These are phyloP conservation scores for Coemansia reversa DNA, from an alignment of 192 early-diverging fungal genomes.

Conservation along the genomic window DNA sequence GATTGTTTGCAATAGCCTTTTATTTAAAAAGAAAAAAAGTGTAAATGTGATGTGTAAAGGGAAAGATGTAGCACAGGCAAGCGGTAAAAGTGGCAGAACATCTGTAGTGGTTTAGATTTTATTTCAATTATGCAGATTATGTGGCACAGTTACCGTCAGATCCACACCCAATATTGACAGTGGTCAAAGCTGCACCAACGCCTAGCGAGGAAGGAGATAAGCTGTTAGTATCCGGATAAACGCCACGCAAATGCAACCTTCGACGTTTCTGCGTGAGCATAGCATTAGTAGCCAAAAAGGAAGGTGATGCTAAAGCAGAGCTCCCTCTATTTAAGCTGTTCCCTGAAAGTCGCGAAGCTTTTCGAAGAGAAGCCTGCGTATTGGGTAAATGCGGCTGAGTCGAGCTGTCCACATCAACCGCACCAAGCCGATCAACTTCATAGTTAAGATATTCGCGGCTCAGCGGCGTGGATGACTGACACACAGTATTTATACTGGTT, in stretches of 20 bases:
- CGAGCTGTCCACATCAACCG: neutral
- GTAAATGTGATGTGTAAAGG: neutral
- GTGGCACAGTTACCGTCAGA: neutral
- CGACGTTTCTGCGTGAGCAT: neutral
- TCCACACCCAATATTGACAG: neutral
- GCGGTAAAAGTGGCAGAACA: neutral
- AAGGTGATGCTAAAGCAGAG: neutral
- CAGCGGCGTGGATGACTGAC: constrained; percentile 10
- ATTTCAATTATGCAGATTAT: neutral
- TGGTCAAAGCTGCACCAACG: neutral
- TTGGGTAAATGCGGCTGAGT: too few species aligned
- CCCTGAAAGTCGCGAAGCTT: neutral
- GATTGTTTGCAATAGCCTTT: neutral
- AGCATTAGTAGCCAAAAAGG: neutral
- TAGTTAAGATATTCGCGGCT: constrained; percentile 3
- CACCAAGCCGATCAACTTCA: constrained; percentile 2
- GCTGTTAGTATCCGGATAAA: neutral
- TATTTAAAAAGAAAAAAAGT: neutral
- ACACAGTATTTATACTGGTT: constrained; percentile 16
- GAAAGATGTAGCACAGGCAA: too few species aligned
- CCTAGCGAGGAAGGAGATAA: neutral
- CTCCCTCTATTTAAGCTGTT: neutral
- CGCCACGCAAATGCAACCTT: neutral
- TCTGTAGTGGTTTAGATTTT: neutral
- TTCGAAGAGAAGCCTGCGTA: neutral